Base-by-base conservation (phyloP, 345 rosid species). In the Arabidopsis arenosa region DNA sequence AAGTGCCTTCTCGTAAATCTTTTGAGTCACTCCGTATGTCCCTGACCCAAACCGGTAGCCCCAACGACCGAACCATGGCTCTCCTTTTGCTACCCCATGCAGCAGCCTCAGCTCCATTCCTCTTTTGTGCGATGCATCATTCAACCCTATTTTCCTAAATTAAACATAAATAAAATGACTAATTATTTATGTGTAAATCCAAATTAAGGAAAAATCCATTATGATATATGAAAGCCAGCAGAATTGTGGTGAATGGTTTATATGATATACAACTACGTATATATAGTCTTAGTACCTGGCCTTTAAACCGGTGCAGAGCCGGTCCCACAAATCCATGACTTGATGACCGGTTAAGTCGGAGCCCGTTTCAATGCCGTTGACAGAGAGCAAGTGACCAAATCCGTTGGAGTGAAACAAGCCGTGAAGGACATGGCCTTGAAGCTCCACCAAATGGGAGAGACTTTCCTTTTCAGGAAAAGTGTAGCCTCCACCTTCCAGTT, bases 321-420 rank as follows among this genome's bases (percentile, higher is more conserved):
- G 96, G 71, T 92, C 96, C 96, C 96, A 92, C 54, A 94, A 85
- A 5, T 87, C 90, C 92, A 94, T 92, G 84, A 94, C 69, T 66
- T 86, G 93, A 35, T 81, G 73, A 37, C 96, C 98, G 9, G 87
- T 70, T 80, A 94, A 70, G 68, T 79, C 84, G 9, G 93, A 90
- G 75, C 90, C 93, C 8, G 80, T 67, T 81, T 88, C 93, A 40
- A 86, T n/a, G 17, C 97, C 96, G 18, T 89, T 89, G 61, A 92
- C 64, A 74, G 86, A 77, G 23, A 92, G 81, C 85, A 94, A 85
- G 85, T 94, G 98, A 9, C 95, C 98, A 26, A 86, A 90, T 15
- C 98, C 98, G 64, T 90, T 92, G 3, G 93, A 86, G 80, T 94
- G 97, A 72, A 94, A 89, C 56, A 92, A 83, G 65, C 96, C 97